These are phyloP conservation scores for Aspergillus unguis DNA, from an alignment of 2,329 filamentous ascomycete species.

Conservation along the genomic window DNA sequence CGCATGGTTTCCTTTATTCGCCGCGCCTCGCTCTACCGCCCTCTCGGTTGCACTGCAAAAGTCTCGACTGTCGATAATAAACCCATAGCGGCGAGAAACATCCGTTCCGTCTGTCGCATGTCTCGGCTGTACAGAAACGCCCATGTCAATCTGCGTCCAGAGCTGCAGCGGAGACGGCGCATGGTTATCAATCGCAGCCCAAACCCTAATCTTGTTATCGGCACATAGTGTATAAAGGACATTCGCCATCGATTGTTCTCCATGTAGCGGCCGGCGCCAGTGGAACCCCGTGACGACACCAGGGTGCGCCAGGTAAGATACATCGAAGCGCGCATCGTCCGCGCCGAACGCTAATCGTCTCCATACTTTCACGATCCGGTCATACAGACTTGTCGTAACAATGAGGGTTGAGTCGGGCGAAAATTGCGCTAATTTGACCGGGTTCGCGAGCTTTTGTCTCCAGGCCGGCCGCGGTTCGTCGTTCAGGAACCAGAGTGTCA, in stretches of 20 bases:
- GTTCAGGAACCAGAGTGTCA: slow-evolving; percentile 66
- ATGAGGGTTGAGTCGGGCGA: slow-evolving; percentile 87
- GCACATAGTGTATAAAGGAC: slow-evolving; percentile 85
- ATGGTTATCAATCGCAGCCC: slow-evolving; percentile 72
- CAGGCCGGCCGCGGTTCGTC: slow-evolving; percentile 56
- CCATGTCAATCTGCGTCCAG: slow-evolving; percentile 77
- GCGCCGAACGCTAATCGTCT: slow-evolving; percentile 77
- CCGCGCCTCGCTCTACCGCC: slow-evolving; percentile 63
- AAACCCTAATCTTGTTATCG: slow-evolving; percentile 77
- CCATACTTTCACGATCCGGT: slow-evolving; percentile 90
- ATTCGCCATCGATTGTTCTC: slow-evolving; percentile 77
- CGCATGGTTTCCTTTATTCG: slow-evolving; percentile 63
- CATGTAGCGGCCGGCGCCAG: slow-evolving; percentile 76
- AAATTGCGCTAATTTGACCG: slow-evolving; percentile 69
- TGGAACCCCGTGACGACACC: slow-evolving; percentile 74
- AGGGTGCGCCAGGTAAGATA: slow-evolving; percentile 85
- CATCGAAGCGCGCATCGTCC: slow-evolving; percentile 82
- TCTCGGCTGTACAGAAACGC: slow-evolving; percentile 63
- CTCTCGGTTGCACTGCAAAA: slow-evolving; percentile 74
- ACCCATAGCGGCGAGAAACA: slow-evolving; percentile 61
- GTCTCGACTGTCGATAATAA: slow-evolving; percentile 78
- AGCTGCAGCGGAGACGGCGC: slow-evolving; percentile 70
- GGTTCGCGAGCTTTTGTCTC: slow-evolving; percentile 69
- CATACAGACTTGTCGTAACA: slow-evolving; percentile 73
- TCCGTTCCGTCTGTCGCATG: slow-evolving; percentile 39